phyloP scores from a whole-genome alignment of 1,284 basidiomycete genomes.

The Prillingera fragicola region DNA sequence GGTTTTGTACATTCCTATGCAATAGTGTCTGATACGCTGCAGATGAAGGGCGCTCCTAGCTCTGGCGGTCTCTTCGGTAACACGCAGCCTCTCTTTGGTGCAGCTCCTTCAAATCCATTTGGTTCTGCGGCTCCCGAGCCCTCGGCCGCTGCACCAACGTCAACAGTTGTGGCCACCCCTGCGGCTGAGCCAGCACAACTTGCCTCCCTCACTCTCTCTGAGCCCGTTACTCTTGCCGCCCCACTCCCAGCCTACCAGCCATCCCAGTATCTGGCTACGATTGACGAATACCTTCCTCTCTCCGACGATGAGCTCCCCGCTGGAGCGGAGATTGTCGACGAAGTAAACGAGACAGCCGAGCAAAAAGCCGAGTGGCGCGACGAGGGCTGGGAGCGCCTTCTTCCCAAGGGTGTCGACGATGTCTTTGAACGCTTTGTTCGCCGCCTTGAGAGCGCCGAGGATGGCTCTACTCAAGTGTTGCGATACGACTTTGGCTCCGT shows the following conservation, averaged over 20 bases:
- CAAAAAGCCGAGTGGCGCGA: slow-evolving; percentile 27
- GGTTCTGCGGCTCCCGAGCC: not conserved
- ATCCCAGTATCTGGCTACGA: slow-evolving; percentile 44
- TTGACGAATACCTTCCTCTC: slow-evolving; percentile 45
- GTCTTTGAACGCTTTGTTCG: slow-evolving; percentile 46
- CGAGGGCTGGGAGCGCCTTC: slow-evolving; percentile 39
- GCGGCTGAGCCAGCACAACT: slow-evolving; percentile 7
- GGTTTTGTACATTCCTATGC: not conserved
- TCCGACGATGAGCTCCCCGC: slow-evolving; percentile 28
- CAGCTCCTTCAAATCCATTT: slow-evolving; percentile 22
- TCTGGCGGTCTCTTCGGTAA: not conserved
- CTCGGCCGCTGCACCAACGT: not conserved
- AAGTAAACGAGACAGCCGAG: slow-evolving; percentile 25
- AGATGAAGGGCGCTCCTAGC: too few relatives aligned
- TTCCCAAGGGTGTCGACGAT: slow-evolving; percentile 44
- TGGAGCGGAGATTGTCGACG: slow-evolving; percentile 24
- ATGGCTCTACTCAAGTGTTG: slow-evolving; percentile 42
- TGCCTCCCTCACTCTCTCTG: slow-evolving; percentile 18
- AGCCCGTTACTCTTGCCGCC: slow-evolving; percentile 23
- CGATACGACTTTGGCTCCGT: slow-evolving; percentile 47
- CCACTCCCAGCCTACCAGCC: slow-evolving; percentile 47
- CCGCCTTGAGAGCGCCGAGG: slow-evolving; percentile 40
- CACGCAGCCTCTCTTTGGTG: too few relatives aligned
- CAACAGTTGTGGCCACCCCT: not conserved
- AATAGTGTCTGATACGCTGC: not conserved